Percentiles rank a stretch among this genome's conserved stretches.
phyloP scores from a whole-genome alignment of 177 flowering plant genomes.

The Vitis hybrid region DNA sequence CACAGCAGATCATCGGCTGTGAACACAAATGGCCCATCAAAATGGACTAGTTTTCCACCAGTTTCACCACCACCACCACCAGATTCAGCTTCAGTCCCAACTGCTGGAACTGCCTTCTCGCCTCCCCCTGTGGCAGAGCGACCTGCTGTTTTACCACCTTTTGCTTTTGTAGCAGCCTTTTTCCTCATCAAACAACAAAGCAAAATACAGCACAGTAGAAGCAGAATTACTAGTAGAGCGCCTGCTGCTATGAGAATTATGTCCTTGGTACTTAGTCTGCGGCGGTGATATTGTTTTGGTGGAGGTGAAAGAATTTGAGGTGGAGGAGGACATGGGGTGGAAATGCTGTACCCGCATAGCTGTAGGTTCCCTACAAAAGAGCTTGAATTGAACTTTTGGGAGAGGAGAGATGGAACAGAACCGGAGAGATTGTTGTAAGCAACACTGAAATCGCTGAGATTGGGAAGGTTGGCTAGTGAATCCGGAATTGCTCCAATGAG shows the following conservation, averaged over 20 bases:
- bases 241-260: constrained; percentile 79
- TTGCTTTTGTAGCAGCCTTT: constrained; percentile 39
- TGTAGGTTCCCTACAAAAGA: constrained; percentile 82
- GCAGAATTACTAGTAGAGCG: constrained; percentile 49
- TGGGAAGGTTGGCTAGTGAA: constrained; percentile 44
- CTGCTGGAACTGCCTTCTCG: constrained; percentile 35
- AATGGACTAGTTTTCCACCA: constrained; percentile 92
- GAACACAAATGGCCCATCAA: constrained; percentile 84
- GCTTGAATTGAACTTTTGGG: constrained; percentile 71
- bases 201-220: constrained; percentile 62
- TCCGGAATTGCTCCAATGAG: constrained; percentile 69
- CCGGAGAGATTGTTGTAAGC: constrained; percentile 88
- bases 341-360: constrained; percentile 74
- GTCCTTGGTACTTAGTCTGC: constrained; percentile 59
- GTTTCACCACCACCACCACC: constrained; percentile 70
- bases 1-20: constrained; percentile 92
- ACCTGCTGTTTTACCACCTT: constrained; percentile 24
- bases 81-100: constrained; percentile 45
- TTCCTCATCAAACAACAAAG: constrained; percentile 64
- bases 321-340: constrained; percentile 60
- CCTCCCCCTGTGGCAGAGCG: constrained; percentile 25
- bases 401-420: constrained; percentile 57
- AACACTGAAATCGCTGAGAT: constrained; percentile 62
- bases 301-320: constrained; percentile 31
- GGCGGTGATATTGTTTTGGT: constrained; percentile 23